Conservation (phyloP, 1,139 yeast species). For the Zygosaccharomyces pseudobailii region DNA sequence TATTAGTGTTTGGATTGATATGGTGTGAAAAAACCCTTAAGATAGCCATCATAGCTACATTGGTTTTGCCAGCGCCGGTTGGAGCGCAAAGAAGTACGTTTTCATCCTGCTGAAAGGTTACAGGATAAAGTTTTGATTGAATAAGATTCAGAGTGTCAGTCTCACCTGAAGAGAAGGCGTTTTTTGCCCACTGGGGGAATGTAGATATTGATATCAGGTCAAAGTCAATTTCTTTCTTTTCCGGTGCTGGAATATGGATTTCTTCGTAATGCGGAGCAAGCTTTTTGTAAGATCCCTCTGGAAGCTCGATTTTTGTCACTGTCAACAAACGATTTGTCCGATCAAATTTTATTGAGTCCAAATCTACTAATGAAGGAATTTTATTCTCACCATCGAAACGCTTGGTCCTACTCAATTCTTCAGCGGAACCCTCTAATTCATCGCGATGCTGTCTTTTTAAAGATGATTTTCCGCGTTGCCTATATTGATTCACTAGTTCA, state of each 20-base stretch:
- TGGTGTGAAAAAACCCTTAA: constrained; percentile 56
- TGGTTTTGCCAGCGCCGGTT: constrained; percentile 98
- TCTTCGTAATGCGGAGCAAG: constrained; percentile 75
- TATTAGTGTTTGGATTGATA: constrained; percentile 45
- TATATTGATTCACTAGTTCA: constrained; percentile 35
- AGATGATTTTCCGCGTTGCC: constrained; percentile 14
- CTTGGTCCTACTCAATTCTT: constrained; percentile 7
- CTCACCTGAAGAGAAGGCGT: constrained; percentile 67
- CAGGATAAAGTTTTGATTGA: constrained; percentile 78
- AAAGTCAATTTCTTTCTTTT: constrained; percentile 40
- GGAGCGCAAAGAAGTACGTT: constrained; percentile 91
- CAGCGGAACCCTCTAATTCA: constrained; percentile 14
- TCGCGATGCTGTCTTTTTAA: constrained; percentile 23
- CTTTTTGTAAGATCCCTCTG: constrained; percentile 78
- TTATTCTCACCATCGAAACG: constrained; percentile 21
- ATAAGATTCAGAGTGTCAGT: constrained; percentile 68
- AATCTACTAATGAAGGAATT: constrained; percentile 54
- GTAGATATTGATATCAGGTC: constrained; percentile 55
- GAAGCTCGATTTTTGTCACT: constrained; percentile 58
- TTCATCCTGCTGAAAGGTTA: constrained; percentile 65
- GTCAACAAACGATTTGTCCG: constrained; percentile 71
- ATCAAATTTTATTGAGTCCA: constrained; percentile 60
- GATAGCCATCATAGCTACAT: constrained; percentile 82
- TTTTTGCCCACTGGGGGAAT: constrained; percentile 78
- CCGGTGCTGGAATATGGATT: constrained; percentile 80